Percentiles rank a stretch among this genome's conserved stretches.
Evolutionary conservation across 2,329 filamentous ascomycete species (phyloP).

Genomic region (Colletotrichum zoysiae): DNA sequence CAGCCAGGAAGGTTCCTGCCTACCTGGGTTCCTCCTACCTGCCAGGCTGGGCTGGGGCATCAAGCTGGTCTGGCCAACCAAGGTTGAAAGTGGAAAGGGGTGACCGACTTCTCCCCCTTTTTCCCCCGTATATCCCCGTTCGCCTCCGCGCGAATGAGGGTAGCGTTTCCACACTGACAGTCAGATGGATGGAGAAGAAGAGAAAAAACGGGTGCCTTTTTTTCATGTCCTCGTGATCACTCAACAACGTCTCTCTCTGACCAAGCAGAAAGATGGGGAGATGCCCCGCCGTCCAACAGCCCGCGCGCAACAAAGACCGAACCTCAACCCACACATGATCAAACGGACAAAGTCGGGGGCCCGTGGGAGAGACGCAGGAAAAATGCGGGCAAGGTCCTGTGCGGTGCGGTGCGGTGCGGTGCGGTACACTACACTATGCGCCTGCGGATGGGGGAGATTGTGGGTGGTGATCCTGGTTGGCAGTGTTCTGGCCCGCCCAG

Average conservation of each 20-base stretch:
- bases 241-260: slow-evolving; percentile 21
- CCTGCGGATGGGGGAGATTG: slow-evolving; percentile 23
- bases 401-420: slow-evolving; percentile 12
- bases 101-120: not conserved
- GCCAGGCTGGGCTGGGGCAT: too few relatives aligned
- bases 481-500: not conserved
- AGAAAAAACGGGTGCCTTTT: slow-evolving; percentile 20
- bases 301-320: not conserved
- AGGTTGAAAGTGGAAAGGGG: slow-evolving; percentile 4
- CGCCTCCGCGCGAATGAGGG: slow-evolving; percentile 27
- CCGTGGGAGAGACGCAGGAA: slow-evolving; percentile 35
- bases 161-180: slow-evolving; percentile 25
- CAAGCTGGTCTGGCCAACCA: not conserved
- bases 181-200: not conserved
- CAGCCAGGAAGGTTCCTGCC: too few relatives aligned
- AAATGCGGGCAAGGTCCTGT: slow-evolving; percentile 23
- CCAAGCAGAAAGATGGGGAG: slow-evolving; percentile 7
- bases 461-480: slow-evolving; percentile 26
- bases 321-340: slow-evolving; percentile 13
- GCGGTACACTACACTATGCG: not conserved
- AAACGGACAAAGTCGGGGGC: slow-evolving; percentile 41
- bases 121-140: slow-evolving; percentile 37
- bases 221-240: slow-evolving; percentile 38
- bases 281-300: not conserved
- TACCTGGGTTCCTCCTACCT: too few relatives aligned